Percentiles rank a stretch among this genome's conserved stretches.
phyloP scores from a whole-genome alignment of 2,329 filamentous ascomycete species.

The Penicillium crustosum region DNA sequence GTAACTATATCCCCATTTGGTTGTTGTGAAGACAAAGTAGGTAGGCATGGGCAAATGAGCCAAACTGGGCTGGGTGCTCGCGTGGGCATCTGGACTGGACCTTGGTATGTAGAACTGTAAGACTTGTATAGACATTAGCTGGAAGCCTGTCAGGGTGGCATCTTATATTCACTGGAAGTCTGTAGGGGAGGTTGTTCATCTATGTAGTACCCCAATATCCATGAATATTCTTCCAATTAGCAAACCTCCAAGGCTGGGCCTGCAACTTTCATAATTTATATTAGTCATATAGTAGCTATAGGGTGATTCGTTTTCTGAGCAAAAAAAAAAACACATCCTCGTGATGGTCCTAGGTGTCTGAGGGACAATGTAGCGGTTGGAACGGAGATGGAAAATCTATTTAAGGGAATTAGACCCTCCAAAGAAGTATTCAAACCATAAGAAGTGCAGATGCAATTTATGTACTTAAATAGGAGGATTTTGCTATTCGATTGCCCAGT shows the following conservation, averaged over 20 bases:
- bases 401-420: neutral
- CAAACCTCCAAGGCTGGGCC: too few species aligned
- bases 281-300: too few species aligned
- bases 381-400: neutral
- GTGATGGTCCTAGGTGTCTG: neutral
- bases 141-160: too few species aligned
- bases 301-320: neutral
- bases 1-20: neutral
- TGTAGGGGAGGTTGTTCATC: too few species aligned
- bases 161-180: too few species aligned
- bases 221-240: neutral
- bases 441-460: neutral
- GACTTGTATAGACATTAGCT: too few species aligned
- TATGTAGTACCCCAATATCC: neutral
- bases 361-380: neutral
- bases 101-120: too few species aligned
- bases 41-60: too few species aligned
- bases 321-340: neutral
- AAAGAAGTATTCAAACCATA: too few species aligned
- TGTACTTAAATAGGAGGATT: neutral
- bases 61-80: too few species aligned
- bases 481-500: neutral
- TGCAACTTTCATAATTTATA: too few species aligned
- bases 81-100: too few species aligned
- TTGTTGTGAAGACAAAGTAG: neutral